Conservation (phyloP, 257 asterid species). For the Rehmannia glutinosa region DNA sequence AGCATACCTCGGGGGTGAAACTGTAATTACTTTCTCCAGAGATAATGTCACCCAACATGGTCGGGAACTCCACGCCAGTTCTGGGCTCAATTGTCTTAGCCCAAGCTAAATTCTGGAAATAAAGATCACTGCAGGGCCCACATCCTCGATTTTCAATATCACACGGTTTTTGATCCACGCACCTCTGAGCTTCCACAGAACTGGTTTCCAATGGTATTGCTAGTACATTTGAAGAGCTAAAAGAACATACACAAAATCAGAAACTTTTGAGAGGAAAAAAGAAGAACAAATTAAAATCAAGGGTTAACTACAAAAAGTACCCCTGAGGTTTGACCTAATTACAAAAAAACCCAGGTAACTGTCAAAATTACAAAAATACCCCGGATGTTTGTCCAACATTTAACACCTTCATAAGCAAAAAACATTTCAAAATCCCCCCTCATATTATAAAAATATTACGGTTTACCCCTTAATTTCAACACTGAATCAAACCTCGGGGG, state of each 20-base stretch:
- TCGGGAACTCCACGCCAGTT: constrained; percentile 95
- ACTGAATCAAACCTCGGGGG: too few species aligned
- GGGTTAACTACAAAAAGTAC: background rate
- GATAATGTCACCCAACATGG: constrained; percentile 52
- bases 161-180: constrained; percentile 50
- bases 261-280: background rate
- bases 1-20: constrained; percentile 71
- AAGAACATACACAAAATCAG: constrained; percentile 10
- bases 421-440: too few species aligned
- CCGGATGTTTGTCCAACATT: too few species aligned
- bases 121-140: constrained; percentile 42
- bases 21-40: constrained; percentile 45
- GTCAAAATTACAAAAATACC: background rate
- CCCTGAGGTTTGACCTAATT: background rate
- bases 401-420: too few species aligned
- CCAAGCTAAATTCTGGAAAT: constrained; percentile 54
- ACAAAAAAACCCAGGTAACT: background rate
- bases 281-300: background rate
- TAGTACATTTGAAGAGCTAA: constrained; percentile 55
- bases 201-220: constrained; percentile 47
- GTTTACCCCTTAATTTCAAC: too few species aligned
- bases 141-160: constrained; percentile 59
- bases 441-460: too few species aligned
- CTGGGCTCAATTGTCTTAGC: constrained; percentile 66
- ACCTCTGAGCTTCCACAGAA: constrained; percentile 46